Evolutionary conservation across 768 basidiomycete genomes (phyloP), one percentile per base, ranked within the genome.

Genomic region (Lactarius evosmus): DNA sequence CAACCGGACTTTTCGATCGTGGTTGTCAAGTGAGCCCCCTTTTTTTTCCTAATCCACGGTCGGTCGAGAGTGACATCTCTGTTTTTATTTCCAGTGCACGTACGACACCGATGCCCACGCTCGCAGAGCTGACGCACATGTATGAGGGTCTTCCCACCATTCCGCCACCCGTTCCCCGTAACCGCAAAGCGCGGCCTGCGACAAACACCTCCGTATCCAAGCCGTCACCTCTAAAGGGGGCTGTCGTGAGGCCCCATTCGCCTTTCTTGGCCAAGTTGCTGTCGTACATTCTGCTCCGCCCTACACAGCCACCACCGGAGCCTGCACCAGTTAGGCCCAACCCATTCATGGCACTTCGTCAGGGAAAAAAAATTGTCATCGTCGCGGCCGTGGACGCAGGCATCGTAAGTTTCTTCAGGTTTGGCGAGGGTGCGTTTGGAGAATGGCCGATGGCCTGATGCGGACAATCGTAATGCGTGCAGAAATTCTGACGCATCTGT

Each of bases 331-430:
- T 78, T 22, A 81, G 73, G 65, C 77, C 82, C 3, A 88, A 95
- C 69, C 89, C 93, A 0, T 95, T 96, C 70, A 82, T 85, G 66
- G 83, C 84, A 5, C 78, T 98, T 65, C 92, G 95, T 69, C 83
- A 85, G 32, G 96, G 96, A 0, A 91, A 87, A 72, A 91, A 92
- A 71, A 87, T 80, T 9, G 78, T 95, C 58, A 79, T 98, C 36
- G 82, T 98, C 54, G 95, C 95, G 1, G 92, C 83, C 2, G 94
- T 95, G 5, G 95, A 97, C 74, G 82, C 85, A 2, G 93, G 95
- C 9, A 93, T 83, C 66, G 88, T 88, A 49, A 89, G 90, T 67
- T 95, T 97, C 79, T 91, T 93, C 76, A 79, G 90, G 58, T 94
- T 98, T 68, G 87, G 89, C 7, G 82, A 94, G 71, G 91, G 93